Percentiles rank a stretch among this genome's conserved stretches.
These are phyloP conservation scores for Myxozyma melibiosi DNA, from an alignment of 805 yeast species.

Conservation along the genomic window DNA sequence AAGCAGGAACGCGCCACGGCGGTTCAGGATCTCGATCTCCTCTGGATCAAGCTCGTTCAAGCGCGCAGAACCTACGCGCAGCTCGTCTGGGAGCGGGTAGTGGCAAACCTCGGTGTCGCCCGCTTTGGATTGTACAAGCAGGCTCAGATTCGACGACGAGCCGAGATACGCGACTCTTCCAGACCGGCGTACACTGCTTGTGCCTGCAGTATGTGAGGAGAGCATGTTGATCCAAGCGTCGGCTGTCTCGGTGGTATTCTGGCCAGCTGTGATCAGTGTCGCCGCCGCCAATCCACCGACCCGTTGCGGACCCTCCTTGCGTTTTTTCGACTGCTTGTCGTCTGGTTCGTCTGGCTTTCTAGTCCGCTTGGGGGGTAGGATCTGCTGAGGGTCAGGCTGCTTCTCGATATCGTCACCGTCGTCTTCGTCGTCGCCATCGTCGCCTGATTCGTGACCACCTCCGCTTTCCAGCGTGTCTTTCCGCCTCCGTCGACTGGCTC, in stretches of 20 bases:
- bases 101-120: constrained; percentile 50
- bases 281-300: constrained; percentile 10
- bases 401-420: constrained; percentile 7
- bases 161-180: constrained; percentile 54
- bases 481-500: background rate
- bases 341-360: background rate
- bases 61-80: constrained; percentile 37
- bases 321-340: constrained; percentile 4
- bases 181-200: constrained; percentile 33
- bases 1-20: constrained; percentile 56
- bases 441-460: constrained; percentile 10
- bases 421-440: constrained; percentile 22
- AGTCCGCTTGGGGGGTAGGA: background rate
- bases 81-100: constrained; percentile 37
- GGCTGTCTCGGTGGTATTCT: constrained; percentile 30
- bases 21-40: constrained; percentile 63
- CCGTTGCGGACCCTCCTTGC: background rate
- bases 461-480: background rate
- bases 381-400: background rate
- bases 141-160: constrained; percentile 52
- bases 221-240: constrained; percentile 43
- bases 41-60: constrained; percentile 52
- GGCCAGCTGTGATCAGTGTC: background rate
- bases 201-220: constrained; percentile 41
- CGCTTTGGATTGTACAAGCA: constrained; percentile 52